A percentile compares a stretch with the other conserved stretches of the same genome.
Conservation (phyloP, 2,329 filamentous ascomycete genomes). For the Fusarium marasasianum region DNA sequence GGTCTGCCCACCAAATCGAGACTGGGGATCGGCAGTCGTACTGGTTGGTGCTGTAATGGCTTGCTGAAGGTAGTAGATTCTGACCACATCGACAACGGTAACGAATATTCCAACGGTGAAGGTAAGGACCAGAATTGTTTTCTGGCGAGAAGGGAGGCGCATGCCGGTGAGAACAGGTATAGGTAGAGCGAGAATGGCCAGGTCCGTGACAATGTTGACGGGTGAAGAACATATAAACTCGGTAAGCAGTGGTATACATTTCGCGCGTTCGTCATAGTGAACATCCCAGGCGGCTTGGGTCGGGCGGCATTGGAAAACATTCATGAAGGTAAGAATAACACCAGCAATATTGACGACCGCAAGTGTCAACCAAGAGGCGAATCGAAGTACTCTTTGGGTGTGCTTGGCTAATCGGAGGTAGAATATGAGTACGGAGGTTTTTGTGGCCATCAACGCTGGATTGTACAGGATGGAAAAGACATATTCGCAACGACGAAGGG, state of each 20-base stretch:
- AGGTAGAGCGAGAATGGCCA: slow-evolving; percentile 86
- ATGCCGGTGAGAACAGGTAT: slow-evolving; percentile 89
- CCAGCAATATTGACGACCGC: slow-evolving; percentile 82
- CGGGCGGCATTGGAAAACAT: slow-evolving; percentile 86
- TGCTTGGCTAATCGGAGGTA: slow-evolving; percentile 86
- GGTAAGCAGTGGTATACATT: slow-evolving; percentile 67
- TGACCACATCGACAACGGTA: slow-evolving; percentile 85
- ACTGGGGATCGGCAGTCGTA: slow-evolving; percentile 49
- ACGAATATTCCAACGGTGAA: slow-evolving; percentile 91
- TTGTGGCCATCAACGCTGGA: slow-evolving; percentile 88
- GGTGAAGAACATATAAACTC: slow-evolving; percentile 81
- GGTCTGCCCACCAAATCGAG: slow-evolving; percentile 61
- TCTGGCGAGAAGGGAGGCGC: slow-evolving; percentile 85
- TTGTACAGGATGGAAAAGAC: slow-evolving; percentile 77
- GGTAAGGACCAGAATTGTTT: slow-evolving; percentile 85
- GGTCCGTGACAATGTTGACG: slow-evolving; percentile 90
- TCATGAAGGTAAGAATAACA: slow-evolving; percentile 82
- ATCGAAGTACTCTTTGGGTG: slow-evolving; percentile 77
- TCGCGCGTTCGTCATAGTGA: slow-evolving; percentile 44
- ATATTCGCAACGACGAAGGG: slow-evolving; percentile 69
- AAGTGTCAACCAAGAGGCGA: slow-evolving; percentile 83
- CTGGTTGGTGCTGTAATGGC: slow-evolving; percentile 62
- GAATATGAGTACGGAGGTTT: slow-evolving; percentile 92
- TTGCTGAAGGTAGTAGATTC: slow-evolving; percentile 88
- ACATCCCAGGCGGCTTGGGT: slow-evolving; percentile 73